Evolutionary conservation across 2,329 filamentous ascomycete genomes (phyloP), one percentile per base, ranked within the genome.

Genomic region (Ceratocystis harringtonii): DNA sequence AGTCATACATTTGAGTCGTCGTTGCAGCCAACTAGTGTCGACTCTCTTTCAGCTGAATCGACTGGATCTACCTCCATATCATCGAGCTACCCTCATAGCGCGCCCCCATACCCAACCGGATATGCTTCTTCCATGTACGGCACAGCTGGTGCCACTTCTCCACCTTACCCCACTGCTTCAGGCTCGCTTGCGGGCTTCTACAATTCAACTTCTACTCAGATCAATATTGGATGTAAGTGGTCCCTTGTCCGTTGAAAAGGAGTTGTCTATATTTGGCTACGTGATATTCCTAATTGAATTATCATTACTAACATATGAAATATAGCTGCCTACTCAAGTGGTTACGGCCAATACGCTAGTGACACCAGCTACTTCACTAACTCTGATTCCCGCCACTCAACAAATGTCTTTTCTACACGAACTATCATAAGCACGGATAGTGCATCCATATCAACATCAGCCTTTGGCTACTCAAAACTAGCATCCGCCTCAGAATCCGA

Each of bases 151-250:
- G 48, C 62, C 50, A 30, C 43, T n/a, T 48, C 61, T 3, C 43
- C 61, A 5, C 65, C 65, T 25, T 64, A 67, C 55, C 62, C 65
- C 19, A 64, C 65, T 17, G 57, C 41, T 2, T 25, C 61, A 19
- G 57, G 28, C 19, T 66, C 63, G 4, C 22, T 57, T 15, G n/a
- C 52, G 5, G 32, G 41, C 50, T 30, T 45, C 36, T 66, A 63
- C 61, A 66, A 66, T 57, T 22, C 25, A 8, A 61, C 6, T 22
- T 52, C 28, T 19, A n/a, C 28, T 30, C 50, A 36, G 5, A 44
- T n/a, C 22, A 67, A 15, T 17, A 52, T 62, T 44, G 65, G 44
- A 57, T 48, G 65, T 67, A 17, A n/a, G 65, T 67, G 45, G 45
- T 41, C 36, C 22, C 15, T 19, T 32, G 19, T 32, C 32, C 48